Percentiles rank a stretch among this genome's conserved stretches.
Conservation (phyloP, 345 rosid genomes). For the Dimocarpus longan region DNA sequence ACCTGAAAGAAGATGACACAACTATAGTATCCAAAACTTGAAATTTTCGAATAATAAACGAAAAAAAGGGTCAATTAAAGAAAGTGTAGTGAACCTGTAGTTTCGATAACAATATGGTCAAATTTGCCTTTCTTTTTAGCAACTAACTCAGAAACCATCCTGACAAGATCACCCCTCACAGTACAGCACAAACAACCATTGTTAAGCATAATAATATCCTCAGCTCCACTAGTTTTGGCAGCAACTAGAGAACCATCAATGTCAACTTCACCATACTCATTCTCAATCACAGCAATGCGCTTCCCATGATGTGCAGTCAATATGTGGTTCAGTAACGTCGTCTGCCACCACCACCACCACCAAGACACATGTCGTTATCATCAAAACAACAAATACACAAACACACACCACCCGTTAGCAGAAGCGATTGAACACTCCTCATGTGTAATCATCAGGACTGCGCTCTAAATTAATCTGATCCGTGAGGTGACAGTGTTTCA, state of each 20-base stretch:
- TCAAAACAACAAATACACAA: neutral
- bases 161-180: constrained; percentile 95
- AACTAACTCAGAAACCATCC: constrained; percentile 88
- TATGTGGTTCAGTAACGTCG: constrained; percentile 89
- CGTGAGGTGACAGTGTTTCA: too few species aligned
- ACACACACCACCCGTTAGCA: neutral
- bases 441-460: too few species aligned
- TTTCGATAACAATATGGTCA: constrained; percentile 93
- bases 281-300: constrained; percentile 95
- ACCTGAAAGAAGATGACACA: too few species aligned
- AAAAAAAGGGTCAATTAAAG: neutral
- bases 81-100: constrained; percentile 52
- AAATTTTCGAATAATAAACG: neutral
- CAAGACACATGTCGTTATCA: too few species aligned
- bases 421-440: too few species aligned
- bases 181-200: constrained; percentile 99
- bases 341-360: constrained; percentile 41
- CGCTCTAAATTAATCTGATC: too few species aligned
- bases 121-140: constrained; percentile 78
- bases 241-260: constrained; percentile 96
- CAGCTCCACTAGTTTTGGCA: constrained; percentile 82
- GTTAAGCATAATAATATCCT: constrained; percentile 91
- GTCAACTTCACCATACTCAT: constrained; percentile 96
- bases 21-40: too few species aligned
- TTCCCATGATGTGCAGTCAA: constrained; percentile 97